Base-by-base conservation (phyloP, 2,329 filamentous ascomycete genomes). In the Xylaria polymorpha region DNA sequence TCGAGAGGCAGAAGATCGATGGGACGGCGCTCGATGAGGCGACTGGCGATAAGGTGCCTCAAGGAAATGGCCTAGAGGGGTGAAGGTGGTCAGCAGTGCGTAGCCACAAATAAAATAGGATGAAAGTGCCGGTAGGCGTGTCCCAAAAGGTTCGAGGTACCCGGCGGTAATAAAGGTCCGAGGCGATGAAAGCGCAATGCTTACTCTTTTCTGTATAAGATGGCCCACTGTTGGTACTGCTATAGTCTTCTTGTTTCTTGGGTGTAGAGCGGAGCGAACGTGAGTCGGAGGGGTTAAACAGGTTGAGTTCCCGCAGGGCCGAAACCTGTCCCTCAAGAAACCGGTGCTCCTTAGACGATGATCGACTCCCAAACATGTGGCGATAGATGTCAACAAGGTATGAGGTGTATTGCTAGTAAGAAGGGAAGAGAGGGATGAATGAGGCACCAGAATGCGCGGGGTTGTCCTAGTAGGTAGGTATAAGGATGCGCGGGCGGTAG, bases 361-460 rank as follows among this genome's bases (percentile, higher is more conserved):
- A 83, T 80, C 81, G 81, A 80, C 79, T 80, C 80, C 80, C 79
- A 76, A 84, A 84, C 83, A 84, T 84, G 79, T 81, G 81, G 75
- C 69, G 67, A 71, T 60, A 51, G 67, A 48, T 66, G 50, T 60
- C 44, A 48, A 64, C 62, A 68, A 72, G 67, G 63, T 61, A 69
- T 48, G 53, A 62, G 29, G 58, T 62, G 55, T 67, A 59, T 58
- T 61, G 48, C 66, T 61, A 59, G 39, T 44, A 50, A 71, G 20
- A 53, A 50, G 39, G 35, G 46, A 44, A 53, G 58, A 44, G 61
- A 63, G 46, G 61, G 51, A 63, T 57, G 65, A 56, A 65, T 29
- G 67, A 61, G 56, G 67, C 61, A 71, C 60, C 64, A 58, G 59
- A 60, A 63, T 61, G 51, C 64, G 69, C 62, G 60, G 61, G 61